phyloP scores from a whole-genome alignment of 2,329 filamentous ascomycete genomes.

The Blumeria hordei region DNA sequence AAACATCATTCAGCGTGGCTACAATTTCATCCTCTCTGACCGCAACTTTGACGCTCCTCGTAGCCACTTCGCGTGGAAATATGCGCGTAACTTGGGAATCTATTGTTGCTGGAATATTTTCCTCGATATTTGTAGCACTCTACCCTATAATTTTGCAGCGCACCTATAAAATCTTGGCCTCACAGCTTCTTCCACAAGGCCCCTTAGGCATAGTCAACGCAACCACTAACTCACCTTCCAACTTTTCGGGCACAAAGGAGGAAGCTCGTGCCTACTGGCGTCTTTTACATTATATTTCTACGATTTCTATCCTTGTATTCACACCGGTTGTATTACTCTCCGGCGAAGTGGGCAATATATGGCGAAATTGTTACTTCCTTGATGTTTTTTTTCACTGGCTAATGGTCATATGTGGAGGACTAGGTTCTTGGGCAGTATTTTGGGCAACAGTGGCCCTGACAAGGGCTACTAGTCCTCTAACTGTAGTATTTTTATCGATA shows the following conservation, averaged over 20 bases:
- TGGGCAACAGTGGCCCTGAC: conserved; percentile 22
- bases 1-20: conserved; percentile 21
- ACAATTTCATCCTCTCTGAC: conserved; percentile 25
- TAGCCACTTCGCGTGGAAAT: conserved; percentile 21
- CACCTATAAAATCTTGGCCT: conserved; percentile 23
- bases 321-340: conserved; percentile 24
- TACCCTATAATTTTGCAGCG: conserved; percentile 26
- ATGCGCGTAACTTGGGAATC: conserved; percentile 26
- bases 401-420: conserved; percentile 23
- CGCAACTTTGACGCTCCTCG: conserved; percentile 24
- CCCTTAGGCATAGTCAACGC: conserved; percentile 17
- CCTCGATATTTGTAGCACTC: conserved; percentile 24
- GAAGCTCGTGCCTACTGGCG: conserved; percentile 26
- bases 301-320: conserved; percentile 23
- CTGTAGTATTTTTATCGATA: conserved; percentile 23
- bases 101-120: conserved; percentile 26
- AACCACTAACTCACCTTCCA: conserved; percentile 6
- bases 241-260: conserved; percentile 17
- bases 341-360: conserved; percentile 23
- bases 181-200: conserved; percentile 19
- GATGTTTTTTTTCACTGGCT: conserved; percentile 31
- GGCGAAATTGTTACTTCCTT: conserved; percentile 27
- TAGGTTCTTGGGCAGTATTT: conserved; percentile 24
- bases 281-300: conserved; percentile 25
- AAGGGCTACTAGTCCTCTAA: conserved; percentile 24